Conservation (phyloP, 2,329 filamentous ascomycete species). For the Xylariaceae sp. region DNA sequence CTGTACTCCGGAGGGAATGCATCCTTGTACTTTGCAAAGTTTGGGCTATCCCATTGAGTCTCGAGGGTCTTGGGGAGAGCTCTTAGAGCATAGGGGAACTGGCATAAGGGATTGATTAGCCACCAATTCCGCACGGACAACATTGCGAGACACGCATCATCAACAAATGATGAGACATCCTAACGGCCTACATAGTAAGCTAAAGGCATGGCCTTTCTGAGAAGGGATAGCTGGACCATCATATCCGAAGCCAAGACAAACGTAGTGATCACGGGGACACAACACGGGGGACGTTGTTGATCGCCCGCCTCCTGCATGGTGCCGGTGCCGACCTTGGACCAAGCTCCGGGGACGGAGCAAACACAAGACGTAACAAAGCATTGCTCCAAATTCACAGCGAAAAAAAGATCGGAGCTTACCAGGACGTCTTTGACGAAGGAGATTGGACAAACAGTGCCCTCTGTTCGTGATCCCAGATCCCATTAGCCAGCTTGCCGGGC, state of each 20-base stretch:
- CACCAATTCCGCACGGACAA: background rate
- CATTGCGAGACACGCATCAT: background rate
- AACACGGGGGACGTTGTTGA: constrained; percentile 17
- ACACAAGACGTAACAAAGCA: background rate
- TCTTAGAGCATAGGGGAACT: constrained; percentile 74
- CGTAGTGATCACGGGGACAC: constrained; percentile 15
- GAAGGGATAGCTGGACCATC: constrained; percentile 9
- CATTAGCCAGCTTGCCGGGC: constrained; percentile 38
- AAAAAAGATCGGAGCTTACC: constrained; percentile 48
- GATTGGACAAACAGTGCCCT: constrained; percentile 78
- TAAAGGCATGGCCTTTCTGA: constrained; percentile 8
- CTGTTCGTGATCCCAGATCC: constrained; percentile 41
- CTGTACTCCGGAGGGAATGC: constrained; percentile 64
- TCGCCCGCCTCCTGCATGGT: constrained; percentile 19
- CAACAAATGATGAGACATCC: constrained; percentile 8
- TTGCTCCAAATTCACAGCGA: constrained; percentile 7
- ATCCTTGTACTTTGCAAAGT: constrained; percentile 61
- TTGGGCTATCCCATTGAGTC: constrained; percentile 59
- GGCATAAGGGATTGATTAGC: constrained; percentile 15
- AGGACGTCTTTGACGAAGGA: constrained; percentile 79
- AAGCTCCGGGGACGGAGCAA: background rate
- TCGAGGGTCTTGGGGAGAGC: constrained; percentile 59
- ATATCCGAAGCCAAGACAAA: constrained; percentile 14
- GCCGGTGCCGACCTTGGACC: constrained; percentile 17
- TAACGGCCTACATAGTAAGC: constrained; percentile 10